Conservation (phyloP, 208 protist genomes). For the Trypanosoma theileri region DNA sequence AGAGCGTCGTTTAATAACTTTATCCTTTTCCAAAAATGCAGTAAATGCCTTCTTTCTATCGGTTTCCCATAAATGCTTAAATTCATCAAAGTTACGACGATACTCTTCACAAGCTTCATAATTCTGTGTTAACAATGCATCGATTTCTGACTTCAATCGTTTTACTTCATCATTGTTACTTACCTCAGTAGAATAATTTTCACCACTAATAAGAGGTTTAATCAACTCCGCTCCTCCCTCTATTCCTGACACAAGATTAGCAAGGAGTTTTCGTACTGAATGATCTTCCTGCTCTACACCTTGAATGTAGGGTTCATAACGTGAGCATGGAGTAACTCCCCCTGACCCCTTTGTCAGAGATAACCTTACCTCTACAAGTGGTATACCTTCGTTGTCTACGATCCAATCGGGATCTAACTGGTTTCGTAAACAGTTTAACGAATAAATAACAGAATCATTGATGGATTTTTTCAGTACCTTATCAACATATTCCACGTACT, state of each 20-base stretch:
- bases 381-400: slow-evolving; percentile 83
- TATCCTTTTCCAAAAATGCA: slow-evolving; percentile 81
- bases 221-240: slow-evolving; percentile 60
- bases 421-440: slow-evolving; percentile 79
- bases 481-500: slow-evolving; percentile 92
- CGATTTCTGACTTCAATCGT: slow-evolving; percentile 67
- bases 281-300: slow-evolving; percentile 31
- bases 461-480: slow-evolving; percentile 78
- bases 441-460: slow-evolving; percentile 63
- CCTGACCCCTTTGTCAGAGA: slow-evolving; percentile 65
- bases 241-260: slow-evolving; percentile 68
- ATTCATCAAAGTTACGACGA: slow-evolving; percentile 80
- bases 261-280: slow-evolving; percentile 58
- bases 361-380: slow-evolving; percentile 92
- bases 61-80: slow-evolving; percentile 92
- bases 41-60: slow-evolving; percentile 88
- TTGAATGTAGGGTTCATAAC: slow-evolving; percentile 77
- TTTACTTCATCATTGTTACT: slow-evolving; percentile 61
- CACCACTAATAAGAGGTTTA: slow-evolving; percentile 44
- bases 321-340: slow-evolving; percentile 46
- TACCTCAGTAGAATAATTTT: slow-evolving; percentile 60
- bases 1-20: slow-evolving; percentile 24
- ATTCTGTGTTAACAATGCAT: slow-evolving; percentile 71
- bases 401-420: slow-evolving; percentile 91
- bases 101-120: slow-evolving; percentile 82